Conservation (phyloP, 106 monocot species). For the Platanthera zijinensis region DNA sequence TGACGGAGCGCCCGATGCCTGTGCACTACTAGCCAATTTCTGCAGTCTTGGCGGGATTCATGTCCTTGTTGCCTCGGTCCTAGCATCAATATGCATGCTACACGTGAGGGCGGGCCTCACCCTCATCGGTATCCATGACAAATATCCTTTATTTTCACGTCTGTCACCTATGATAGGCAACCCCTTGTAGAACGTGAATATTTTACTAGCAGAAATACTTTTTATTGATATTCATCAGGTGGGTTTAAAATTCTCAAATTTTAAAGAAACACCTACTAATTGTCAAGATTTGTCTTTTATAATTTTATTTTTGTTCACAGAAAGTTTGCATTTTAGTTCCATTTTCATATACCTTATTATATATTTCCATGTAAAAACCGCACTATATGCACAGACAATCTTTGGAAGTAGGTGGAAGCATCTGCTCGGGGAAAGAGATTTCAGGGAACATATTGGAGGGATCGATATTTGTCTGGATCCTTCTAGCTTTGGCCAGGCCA, state of each 20-base stretch:
- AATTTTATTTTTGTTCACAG: not conserved
- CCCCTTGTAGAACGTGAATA: not conserved
- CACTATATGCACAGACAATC: conserved; percentile 50
- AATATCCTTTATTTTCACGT: not conserved
- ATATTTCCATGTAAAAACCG: not conserved
- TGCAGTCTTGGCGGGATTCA: too few species aligned
- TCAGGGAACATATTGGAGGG: conserved; percentile 94
- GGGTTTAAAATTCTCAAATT: not conserved
- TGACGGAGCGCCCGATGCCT: too few species aligned
- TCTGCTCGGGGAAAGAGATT: conserved; percentile 84
- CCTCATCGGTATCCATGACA: too few species aligned
- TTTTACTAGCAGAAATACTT: not conserved
- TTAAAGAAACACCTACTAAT: not conserved
- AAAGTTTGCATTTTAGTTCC: not conserved
- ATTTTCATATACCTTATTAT: not conserved
- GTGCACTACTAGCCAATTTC: too few species aligned
- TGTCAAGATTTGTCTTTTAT: not conserved
- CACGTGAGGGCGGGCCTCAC: too few species aligned
- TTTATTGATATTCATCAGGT: not conserved
- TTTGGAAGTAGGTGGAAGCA: conserved; percentile 98
- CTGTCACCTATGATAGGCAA: not conserved
- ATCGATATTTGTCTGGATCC: conserved; percentile 83
- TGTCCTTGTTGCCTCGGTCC: too few species aligned
- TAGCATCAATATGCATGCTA: too few species aligned
- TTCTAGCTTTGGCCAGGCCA: conserved; percentile 92